Base-by-base conservation (phyloP, 2,329 filamentous ascomycete genomes). In the Pseudogymnoascus sp. region DNA sequence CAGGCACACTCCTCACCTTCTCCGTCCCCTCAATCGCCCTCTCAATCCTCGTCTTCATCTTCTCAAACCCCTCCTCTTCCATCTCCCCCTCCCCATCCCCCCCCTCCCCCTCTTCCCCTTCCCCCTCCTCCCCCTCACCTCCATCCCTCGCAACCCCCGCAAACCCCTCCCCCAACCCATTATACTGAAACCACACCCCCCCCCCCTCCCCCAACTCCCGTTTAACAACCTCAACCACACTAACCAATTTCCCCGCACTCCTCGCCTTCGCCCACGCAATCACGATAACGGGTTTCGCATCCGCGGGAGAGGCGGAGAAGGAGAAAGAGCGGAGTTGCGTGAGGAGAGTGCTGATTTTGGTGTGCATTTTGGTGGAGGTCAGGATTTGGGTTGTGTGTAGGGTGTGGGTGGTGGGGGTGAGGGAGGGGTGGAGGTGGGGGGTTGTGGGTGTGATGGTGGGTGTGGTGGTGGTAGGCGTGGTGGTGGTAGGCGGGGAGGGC, bases 151-250 rank as follows among this genome's bases (percentile, higher is more conserved):
- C 14, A 29, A 45, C 63, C 23, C 69, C 68, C n/a, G 63, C 63
- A 14, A 71, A 51, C 26, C 69, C 61, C 23, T 62, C 63, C 40
- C 69, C 68, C 23, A 77, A 62, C 26, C 62, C 66, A 63, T 71
- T 74, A 67, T 78, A 78, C 63, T 77, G 74, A 64, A 70, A 77
- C 74, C 74, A 77, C 59, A 75, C 68, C 65, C 75, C 77, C 3
- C 77, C 78, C 42, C 77, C 73, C 61, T 79, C 77, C 34, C 70
- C 75, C 62, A 88, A 74, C 57, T 84, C 76, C 40, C 81, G 76
- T 73, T 88, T 87, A 63, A 80, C 80, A 39, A 89, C 85, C 73
- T 91, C 88, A 51, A 81, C 80, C 54, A 91, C 81, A 3, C 83
- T 87, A 68, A 90, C 83, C 69, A 90, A 77, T 73, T 91, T 92